Percentiles rank a stretch among this genome's conserved stretches.
phyloP scores from a whole-genome alignment of 2,329 filamentous ascomycete genomes.

The Neonectria ditissima region DNA sequence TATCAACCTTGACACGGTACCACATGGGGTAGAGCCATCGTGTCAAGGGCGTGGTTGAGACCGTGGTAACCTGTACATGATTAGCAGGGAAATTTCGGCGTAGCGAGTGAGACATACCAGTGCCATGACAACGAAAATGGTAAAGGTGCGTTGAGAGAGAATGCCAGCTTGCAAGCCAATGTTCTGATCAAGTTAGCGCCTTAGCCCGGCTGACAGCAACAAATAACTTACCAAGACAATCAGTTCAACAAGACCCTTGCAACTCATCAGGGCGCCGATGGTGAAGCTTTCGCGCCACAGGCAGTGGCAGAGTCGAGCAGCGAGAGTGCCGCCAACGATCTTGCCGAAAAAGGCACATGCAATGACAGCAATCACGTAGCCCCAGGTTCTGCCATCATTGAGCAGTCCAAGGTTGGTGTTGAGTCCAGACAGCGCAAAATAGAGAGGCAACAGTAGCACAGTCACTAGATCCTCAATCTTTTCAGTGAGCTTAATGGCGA shows the following conservation, averaged over 20 bases:
- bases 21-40: constrained; percentile 77
- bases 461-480: constrained; percentile 94
- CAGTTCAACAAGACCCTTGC: constrained; percentile 93
- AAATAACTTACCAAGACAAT: constrained; percentile 81
- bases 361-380: constrained; percentile 86
- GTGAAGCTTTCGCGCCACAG: constrained; percentile 92
- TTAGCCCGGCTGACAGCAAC: fast-evolving
- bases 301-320: constrained; percentile 76
- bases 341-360: constrained; percentile 86
- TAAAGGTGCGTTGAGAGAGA: constrained; percentile 84
- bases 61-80: constrained; percentile 73
- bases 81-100: constrained; percentile 7
- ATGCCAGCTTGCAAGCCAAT: constrained; percentile 87
- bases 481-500: constrained; percentile 90
- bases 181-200: constrained; percentile 54
- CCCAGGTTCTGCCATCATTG: constrained; percentile 86
- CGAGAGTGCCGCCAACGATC: constrained; percentile 83
- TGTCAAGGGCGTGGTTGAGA: constrained; percentile 83
- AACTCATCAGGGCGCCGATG: constrained; percentile 94
- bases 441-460: constrained; percentile 86
- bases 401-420: constrained; percentile 89
- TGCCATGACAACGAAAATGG: constrained; percentile 96
- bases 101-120: constrained; percentile 55
- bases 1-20: constrained; percentile 65
- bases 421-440: constrained; percentile 92